Base-by-base conservation (phyloP, 805 yeast genomes). In the Saccharomyces jurei region DNA sequence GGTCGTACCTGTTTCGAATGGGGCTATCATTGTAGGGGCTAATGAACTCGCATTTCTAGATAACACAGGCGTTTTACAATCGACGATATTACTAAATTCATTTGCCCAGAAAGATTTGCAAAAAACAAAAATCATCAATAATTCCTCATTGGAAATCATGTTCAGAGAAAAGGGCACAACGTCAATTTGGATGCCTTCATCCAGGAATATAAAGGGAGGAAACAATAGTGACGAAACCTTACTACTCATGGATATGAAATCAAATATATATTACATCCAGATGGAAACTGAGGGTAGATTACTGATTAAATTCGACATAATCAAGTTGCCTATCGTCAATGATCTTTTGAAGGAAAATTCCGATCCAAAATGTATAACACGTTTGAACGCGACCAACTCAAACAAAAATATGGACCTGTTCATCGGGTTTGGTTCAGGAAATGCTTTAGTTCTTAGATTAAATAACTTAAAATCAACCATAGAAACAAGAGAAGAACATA, bases 41-140 rank as follows among this genome's bases (percentile, higher is more conserved):
- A 90, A 91, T 65, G 87, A 86, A 61, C 60, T 91, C 8, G 72
- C 89, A 10, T 91, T 88, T 68, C 79, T 89, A 17, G 96, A 91
- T 64, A 82, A 88, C 41, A 58, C 69, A 0, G 86, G 86, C 22
- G 70, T 68, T 13, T 60, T 80, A 17, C 76, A 71, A 55, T 64
- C 72, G n/a, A 53, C 57, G 2, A 65, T 69, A 21, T 41, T 56
- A 10, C 32, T 65, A 25, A 69, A 69, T 52, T 53, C 68, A 27
- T 68, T 50, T 65, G 77, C 69, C 63, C 69, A 52, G 56, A 79
- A 49, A 60, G 63, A 25, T 85, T 85, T 66, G 77, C 79, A 56
- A 67, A 83, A 1, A 65, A 69, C 49, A 65, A 86, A 58, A 75
- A 80, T 58, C 60, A 79, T 57, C 72, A 85, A 58, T 60, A 67